phyloP scores from a whole-genome alignment of 2,329 filamentous ascomycete genomes.

The Domatiomyces globalis region DNA sequence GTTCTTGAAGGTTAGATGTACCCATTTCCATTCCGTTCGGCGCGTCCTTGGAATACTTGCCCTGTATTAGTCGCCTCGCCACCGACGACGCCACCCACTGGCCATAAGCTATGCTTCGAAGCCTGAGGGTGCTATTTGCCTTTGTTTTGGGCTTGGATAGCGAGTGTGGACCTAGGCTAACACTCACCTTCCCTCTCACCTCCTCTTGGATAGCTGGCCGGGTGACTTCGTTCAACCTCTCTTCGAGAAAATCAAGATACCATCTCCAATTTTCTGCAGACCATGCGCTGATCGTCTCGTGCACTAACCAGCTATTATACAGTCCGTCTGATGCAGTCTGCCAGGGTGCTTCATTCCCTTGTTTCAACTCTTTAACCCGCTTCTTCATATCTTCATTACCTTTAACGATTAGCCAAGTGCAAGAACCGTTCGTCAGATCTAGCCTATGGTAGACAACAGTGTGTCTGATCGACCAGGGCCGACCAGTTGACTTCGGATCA shows the following conservation, averaged over 20 bases:
- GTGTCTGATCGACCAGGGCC: slow-evolving; percentile 4
- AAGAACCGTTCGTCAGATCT: slow-evolving; percentile 23
- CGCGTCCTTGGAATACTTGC: too few relatives aligned
- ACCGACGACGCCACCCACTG: too few relatives aligned
- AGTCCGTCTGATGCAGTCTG: too few relatives aligned
- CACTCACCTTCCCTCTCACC: not conserved
- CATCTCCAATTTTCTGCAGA: not conserved
- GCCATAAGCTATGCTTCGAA: too few relatives aligned
- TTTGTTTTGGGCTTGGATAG: too few relatives aligned
- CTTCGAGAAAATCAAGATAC: not conserved
- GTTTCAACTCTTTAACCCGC: slow-evolving; percentile 17
- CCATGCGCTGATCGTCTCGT: not conserved
- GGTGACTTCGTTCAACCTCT: not conserved
- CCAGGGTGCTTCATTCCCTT: slow-evolving; percentile 15
- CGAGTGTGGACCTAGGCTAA: too few relatives aligned
- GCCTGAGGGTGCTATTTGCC: too few relatives aligned
- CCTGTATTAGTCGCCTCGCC: too few relatives aligned
- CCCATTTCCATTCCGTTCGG: too few relatives aligned
- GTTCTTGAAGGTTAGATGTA: too few relatives aligned
- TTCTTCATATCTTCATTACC: slow-evolving; percentile 21
- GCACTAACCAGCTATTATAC: not conserved
- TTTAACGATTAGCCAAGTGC: slow-evolving; percentile 31
- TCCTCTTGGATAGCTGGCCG: not conserved
- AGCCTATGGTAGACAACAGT: slow-evolving; percentile 30
- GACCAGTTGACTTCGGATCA: not conserved